These are phyloP conservation scores for Barnettozyma populi DNA, from an alignment of 805 yeast species.

Conservation along the genomic window DNA sequence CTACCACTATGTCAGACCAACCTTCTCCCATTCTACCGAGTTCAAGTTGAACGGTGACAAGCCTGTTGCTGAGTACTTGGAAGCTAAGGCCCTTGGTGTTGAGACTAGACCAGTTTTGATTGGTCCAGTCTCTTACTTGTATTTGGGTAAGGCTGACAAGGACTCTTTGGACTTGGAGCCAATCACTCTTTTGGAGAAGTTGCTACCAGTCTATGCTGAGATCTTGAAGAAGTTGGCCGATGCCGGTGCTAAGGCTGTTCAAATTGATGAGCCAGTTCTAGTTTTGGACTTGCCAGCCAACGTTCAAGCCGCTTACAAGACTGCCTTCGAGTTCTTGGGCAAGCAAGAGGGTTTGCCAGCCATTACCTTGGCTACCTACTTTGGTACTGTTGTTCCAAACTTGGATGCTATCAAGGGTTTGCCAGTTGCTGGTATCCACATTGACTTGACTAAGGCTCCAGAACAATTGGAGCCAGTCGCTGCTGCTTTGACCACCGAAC, in stretches of 20 bases:
- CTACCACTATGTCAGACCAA: conserved; percentile 99
- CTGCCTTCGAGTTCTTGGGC: conserved; percentile 75
- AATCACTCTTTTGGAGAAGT: conserved; percentile 79
- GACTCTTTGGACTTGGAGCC: conserved; percentile 95
- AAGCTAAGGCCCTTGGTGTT: conserved; percentile 94
- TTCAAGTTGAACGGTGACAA: conserved; percentile 95
- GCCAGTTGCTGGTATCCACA: conserved; percentile 94
- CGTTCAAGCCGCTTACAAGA: conserved; percentile 81
- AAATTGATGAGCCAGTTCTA: conserved; percentile 95
- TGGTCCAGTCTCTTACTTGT: conserved; percentile 94
- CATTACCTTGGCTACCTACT: conserved; percentile 83
- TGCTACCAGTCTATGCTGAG: conserved; percentile 91
- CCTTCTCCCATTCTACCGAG: conserved; percentile 89
- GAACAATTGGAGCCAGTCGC: conserved; percentile 88
- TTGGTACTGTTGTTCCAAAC: conserved; percentile 98
- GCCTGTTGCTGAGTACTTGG: conserved; percentile 96
- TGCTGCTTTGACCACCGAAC: conserved; percentile 58
- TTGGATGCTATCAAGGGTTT: conserved; percentile 79
- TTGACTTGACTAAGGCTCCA: conserved; percentile 93
- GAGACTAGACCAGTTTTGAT: conserved; percentile 96
- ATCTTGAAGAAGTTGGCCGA: conserved; percentile 78
- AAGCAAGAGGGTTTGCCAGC: conserved; percentile 68
- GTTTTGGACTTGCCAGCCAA: conserved; percentile 88
- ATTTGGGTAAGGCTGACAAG: conserved; percentile 97
- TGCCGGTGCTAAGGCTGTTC: conserved; percentile 94